Evolutionary conservation across 1,284 basidiomycete species (phyloP).

Genomic region (Boletus smithii): DNA sequence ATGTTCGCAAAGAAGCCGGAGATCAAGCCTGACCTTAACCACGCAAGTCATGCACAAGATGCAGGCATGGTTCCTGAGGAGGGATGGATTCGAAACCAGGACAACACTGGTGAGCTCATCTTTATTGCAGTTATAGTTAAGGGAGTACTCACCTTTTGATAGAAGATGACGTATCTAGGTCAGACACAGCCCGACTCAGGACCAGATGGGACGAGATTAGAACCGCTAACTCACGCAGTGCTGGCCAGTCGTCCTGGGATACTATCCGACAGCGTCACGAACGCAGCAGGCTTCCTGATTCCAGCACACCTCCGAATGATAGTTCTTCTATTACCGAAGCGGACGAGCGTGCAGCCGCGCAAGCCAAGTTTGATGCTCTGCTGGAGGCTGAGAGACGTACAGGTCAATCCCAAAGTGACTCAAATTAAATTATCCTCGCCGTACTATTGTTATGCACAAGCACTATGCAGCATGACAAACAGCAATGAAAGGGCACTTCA

Average conservation of each 20-base stretch:
- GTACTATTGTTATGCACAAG: neutral
- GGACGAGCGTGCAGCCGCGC: constrained; percentile 43
- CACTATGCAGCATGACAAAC: neutral
- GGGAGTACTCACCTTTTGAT: constrained; percentile 1
- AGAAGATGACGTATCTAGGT: constrained; percentile 9
- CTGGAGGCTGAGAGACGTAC: constrained; percentile 53
- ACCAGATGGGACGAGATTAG: constrained; percentile 66
- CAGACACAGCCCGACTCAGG: constrained; percentile 22
- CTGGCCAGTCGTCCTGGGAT: constrained; percentile 61
- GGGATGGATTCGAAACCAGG: constrained; percentile 23
- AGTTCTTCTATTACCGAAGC: constrained; percentile 12
- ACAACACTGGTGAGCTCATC: constrained; percentile 11
- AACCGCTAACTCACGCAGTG: constrained; percentile 43
- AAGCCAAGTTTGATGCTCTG: constrained; percentile 57
- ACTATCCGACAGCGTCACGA: constrained; percentile 59
- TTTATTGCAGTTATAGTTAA: neutral
- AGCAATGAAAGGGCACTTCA: neutral
- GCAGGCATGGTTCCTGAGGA: constrained; percentile 15
- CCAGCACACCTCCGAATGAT: constrained; percentile 16
- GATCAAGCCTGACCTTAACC: constrained; percentile 8
- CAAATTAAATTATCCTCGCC: constrained; percentile 2
- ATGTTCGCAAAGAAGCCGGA: constrained; percentile 20
- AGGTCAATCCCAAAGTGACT: constrained; percentile 15
- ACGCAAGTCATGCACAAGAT: constrained; percentile 9
- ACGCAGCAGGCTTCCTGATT: constrained; percentile 31